Evolutionary conservation across 2,329 filamentous ascomycete genomes (phyloP), one percentile per base, ranked within the genome.

Genomic region (Taxawa tesnikishii): DNA sequence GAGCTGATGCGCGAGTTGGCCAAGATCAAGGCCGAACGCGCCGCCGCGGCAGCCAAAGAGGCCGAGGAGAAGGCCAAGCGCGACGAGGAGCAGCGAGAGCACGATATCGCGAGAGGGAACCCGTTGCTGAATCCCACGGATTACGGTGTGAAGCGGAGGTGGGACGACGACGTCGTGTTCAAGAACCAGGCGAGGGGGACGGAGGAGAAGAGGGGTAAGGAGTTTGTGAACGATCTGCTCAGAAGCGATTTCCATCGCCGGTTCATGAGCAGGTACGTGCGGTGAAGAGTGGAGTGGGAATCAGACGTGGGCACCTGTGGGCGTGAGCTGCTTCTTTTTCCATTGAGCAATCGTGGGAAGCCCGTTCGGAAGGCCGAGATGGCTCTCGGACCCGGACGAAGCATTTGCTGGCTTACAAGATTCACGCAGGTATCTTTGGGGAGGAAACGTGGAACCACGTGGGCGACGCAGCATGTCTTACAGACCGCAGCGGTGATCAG

Each of bases 141-240:
- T 46, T 96, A 92, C 54, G 85, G 79, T 37, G 78, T 94, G 50
- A 94, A 94, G 68, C 67, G 83, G 44, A 63, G 87, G 46, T 98
- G 90, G 90, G 90, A 98, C 47, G 90, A 98, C 48, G 90, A 98
- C 54, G 90, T 98, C 9, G 87, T 98, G 3, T 98, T 98, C 63
- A 96, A 94, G 66, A 98, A 98, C 57, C 90, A 98, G 62, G 90
- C 88, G 19, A 73, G 90, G 37, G 90, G 88, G 6, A 94, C 87
- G 1, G 88, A 96, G 51, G 84, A 94, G 41, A 85, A 80, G 64
- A 41, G 46, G 32, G 38, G 38, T 15, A 92, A 88, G 64, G 87
- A 94, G 58, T 98, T 98, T 61, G 87, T 98, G 57, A 98, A 98
- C 53, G 85, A 96, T 59, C 67, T 94, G 50, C 63, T 96, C 41